Evolutionary conservation across 345 rosid species (phyloP).

Genomic region (Hibiscus mutabilis): DNA sequence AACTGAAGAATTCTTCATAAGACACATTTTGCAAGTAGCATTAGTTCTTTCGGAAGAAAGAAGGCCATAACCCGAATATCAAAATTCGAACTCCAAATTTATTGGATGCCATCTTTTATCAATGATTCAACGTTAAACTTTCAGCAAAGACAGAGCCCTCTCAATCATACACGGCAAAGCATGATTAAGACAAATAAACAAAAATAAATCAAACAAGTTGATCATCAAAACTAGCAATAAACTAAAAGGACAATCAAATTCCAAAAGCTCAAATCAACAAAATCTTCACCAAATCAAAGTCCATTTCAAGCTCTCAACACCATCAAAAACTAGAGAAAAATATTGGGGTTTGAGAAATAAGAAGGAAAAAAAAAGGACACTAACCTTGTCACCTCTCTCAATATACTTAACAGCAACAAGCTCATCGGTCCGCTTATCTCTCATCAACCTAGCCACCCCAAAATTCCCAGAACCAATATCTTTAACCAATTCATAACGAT

Average conservation of each 20-base stretch:
- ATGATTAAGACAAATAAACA: not conserved
- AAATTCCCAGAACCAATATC: slow-evolving; percentile 83
- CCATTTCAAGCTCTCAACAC: not conserved
- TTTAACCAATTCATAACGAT: slow-evolving; percentile 61
- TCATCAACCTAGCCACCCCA: slow-evolving; percentile 72
- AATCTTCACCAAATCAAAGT: not conserved
- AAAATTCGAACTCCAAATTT: not conserved
- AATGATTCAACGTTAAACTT: no score
- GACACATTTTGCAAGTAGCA: not conserved
- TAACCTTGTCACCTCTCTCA: slow-evolving; percentile 78
- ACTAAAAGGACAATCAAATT: not conserved
- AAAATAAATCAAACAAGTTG: not conserved
- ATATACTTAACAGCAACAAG: slow-evolving; percentile 81
- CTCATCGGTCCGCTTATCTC: slow-evolving; percentile 56
- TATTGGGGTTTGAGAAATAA: not conserved
- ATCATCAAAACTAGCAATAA: not conserved
- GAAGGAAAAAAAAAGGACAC: slow-evolving; percentile 9
- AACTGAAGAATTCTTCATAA: not conserved
- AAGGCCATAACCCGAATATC: not conserved
- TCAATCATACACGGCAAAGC: no score
- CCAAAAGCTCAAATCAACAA: no score
- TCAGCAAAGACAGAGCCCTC: no score
- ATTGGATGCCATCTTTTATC: not conserved
- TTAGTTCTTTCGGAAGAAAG: no score
- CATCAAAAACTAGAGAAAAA: not conserved